Base-by-base conservation (phyloP, 306 rosid species). In the Rosa chinensis region DNA sequence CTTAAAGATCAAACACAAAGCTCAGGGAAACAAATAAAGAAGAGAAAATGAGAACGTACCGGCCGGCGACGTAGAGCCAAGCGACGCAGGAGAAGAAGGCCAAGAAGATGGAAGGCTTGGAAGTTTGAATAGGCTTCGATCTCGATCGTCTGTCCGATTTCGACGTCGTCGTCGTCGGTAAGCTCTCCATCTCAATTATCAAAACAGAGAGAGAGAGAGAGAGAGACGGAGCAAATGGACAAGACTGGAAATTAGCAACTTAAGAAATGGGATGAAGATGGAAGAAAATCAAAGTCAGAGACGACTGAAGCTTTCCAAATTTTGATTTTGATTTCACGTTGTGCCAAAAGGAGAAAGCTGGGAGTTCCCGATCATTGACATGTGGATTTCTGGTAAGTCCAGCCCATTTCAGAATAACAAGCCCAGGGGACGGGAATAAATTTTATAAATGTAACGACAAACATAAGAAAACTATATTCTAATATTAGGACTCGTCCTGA, bases 31-130 rank as follows among this genome's bases (percentile, higher is more conserved):
- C 3, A 11, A 68, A 8, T 8, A 44, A 44, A 44, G 1, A 1
- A 45, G 17, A 44, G 48, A 59, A 32, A 78, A 6, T 37, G 37
- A 44, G 49, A 47, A 53, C 77, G 53, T 21, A 95, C 99, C 98
- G 86, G 79, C 99, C 99, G 25, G 98, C 98, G 55, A 95, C 98
- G 82, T 95, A 95, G 39, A 95, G 99, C 99, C 99, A 95, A 49
- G 99, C 99, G 40, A 95, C 89, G 78, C 99, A 95, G 37, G 99
- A 95, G 88, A 91, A 90, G 85, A 95, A 88, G 37, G 97, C 98
- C 85, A 93, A 53, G 32, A 95, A 37, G 23, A 95, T 85, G 2
- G 99, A 91, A 9, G 99, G 93, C 44, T 86, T 95, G 1, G 97
- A 91, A 18, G 94, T 81, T 55, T 76, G 93, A 74, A 79, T 77